Evolutionary conservation across 2,329 filamentous ascomycete genomes (phyloP).

Genomic region (Ambrosiella cleistominuta): DNA sequence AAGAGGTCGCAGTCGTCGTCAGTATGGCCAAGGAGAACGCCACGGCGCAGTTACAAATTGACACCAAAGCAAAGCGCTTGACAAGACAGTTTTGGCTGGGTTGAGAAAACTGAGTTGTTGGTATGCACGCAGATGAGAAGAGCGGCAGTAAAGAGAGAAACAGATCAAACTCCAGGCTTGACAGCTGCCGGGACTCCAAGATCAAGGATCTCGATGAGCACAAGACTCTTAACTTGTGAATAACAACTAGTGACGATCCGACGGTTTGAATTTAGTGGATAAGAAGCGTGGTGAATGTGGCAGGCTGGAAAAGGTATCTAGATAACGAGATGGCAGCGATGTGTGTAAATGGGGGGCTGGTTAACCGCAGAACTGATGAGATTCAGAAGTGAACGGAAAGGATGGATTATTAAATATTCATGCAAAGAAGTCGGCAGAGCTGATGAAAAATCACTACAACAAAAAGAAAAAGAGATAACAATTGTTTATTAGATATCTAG

Average conservation of each 20-base stretch:
- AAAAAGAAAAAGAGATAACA: too few relatives aligned
- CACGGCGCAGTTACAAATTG: neutral
- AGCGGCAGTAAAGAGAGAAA: neutral
- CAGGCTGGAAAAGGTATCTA: neutral
- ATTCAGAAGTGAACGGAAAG: neutral
- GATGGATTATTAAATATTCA: neutral
- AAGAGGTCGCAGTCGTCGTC: neutral
- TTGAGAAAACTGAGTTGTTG: neutral
- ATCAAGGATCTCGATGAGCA: neutral
- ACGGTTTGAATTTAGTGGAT: neutral
- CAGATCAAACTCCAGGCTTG: neutral
- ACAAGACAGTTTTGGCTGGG: neutral
- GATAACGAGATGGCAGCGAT: neutral
- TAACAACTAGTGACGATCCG: neutral
- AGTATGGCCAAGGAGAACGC: neutral
- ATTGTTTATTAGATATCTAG: too few relatives aligned
- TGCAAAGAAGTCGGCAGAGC: neutral
- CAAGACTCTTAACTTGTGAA: neutral
- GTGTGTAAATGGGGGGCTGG: neutral
- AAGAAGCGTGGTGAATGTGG: neutral
- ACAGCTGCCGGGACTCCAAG: neutral
- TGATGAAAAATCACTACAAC: too few relatives aligned
- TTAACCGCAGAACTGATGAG: neutral
- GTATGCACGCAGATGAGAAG: neutral
- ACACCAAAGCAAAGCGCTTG: neutral